Evolutionary conservation across 345 rosid genomes (phyloP), one percentile per base, ranked within the genome.

Genomic region (Angophora floribunda): DNA sequence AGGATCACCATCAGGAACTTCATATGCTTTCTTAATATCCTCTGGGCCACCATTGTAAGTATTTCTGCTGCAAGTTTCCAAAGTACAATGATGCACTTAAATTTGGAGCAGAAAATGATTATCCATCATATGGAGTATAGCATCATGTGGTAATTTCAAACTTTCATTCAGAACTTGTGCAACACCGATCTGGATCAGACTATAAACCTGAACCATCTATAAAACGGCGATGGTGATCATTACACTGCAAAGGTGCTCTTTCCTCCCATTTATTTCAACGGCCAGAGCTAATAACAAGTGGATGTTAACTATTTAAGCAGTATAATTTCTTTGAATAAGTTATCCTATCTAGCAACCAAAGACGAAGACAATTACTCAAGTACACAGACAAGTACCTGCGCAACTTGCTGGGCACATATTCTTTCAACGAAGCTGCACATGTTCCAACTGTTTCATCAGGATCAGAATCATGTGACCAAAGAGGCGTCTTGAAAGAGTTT

Each of bases 1-100:
- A 49, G 96, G 91, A 85, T 92, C 96, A 86, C 89, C 80, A 89
- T 94, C 97, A 32, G 93, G 67, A 89, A 87, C 88, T 88, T 85
- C 87, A 26, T 85, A 92, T 87, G 90, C 59, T 36, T 90, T 11
- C 4, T 86, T 86, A 51, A 90, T 92, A 87, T 90, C 87, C 21
- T 51, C 70, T 17, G 88, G 51, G 85, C 91, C 53, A 82, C 90
- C 82, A 67, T 30, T 47, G 89, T 88, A 87, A 85, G 52, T 86
- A 70, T 84, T 52, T 63, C 88, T 57, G 86, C 91, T 45, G 88
- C 85, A 91, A 86, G 82, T 78, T 79, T 75, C 70, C 57, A 45
- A 85, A 63, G 87, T 7, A 65, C 45, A 63, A 88, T 51, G 82
- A 16, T 44, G 26, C 87, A 19, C 65, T 75, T 75, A 12, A 41